A percentile compares a stretch with the other conserved stretches of the same genome.
phyloP scores from a whole-genome alignment of 306 rosid genomes.

The Malus asiatica region DNA sequence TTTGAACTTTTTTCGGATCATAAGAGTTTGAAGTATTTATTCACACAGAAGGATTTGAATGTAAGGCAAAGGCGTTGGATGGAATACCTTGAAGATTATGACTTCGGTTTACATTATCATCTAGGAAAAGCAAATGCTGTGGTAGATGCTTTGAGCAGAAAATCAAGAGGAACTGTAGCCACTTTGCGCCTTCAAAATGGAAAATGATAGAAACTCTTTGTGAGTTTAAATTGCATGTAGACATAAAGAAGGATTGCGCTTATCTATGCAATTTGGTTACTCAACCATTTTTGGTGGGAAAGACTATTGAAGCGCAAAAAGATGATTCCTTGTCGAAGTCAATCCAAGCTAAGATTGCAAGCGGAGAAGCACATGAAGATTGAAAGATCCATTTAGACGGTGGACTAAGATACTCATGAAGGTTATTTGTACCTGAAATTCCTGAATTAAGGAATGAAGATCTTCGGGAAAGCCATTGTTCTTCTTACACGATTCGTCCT shows the following conservation, averaged over 20 bases:
- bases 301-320: neutral
- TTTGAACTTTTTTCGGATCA: neutral
- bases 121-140: neutral
- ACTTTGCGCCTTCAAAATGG: neutral
- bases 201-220: neutral
- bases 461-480: neutral
- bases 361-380: neutral
- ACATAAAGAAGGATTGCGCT: neutral
- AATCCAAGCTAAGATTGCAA: neutral
- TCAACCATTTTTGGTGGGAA: neutral
- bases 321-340: neutral
- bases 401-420: neutral
- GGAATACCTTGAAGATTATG: neutral
- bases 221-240: neutral
- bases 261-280: neutral
- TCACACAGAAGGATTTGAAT: neutral
- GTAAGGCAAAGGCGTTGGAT: neutral
- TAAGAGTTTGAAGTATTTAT: neutral
- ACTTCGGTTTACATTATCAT: neutral
- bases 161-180: neutral
- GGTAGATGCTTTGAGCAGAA: neutral
- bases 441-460: neutral
- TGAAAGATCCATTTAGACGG: neutral
- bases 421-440: neutral
- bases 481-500: neutral